Evolutionary conservation across 2,329 filamentous ascomycete species (phyloP).

Genomic region (Daldinia sp.): DNA sequence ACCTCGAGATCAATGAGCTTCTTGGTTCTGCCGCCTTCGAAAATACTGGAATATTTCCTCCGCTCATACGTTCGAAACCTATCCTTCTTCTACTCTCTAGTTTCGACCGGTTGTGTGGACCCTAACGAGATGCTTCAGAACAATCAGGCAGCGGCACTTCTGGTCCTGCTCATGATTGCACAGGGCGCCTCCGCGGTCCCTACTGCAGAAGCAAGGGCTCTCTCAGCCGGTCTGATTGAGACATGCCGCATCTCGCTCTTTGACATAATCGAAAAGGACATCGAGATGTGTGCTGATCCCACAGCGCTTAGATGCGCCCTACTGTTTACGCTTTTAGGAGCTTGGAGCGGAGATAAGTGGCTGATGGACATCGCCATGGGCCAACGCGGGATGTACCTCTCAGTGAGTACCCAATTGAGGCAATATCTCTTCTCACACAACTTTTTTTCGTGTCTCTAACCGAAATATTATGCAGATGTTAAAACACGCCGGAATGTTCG

Average conservation of each 20-base stretch:
- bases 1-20: conserved; percentile 66
- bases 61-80: conserved; percentile 72
- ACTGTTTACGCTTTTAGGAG: conserved; percentile 72
- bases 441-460: conserved; percentile 7
- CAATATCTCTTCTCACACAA: not conserved
- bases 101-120: conserved; percentile 67
- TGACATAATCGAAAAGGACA: conserved; percentile 75
- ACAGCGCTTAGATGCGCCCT: conserved; percentile 71
- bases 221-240: conserved; percentile 73
- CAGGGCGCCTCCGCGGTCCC: conserved; percentile 74
- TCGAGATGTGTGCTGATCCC: conserved; percentile 71
- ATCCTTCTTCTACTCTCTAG: conserved; percentile 71
- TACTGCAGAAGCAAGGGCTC: conserved; percentile 68
- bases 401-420: conserved; percentile 52
- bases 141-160: conserved; percentile 70
- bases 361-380: conserved; percentile 81
- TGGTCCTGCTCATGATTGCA: conserved; percentile 76
- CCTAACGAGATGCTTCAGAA: conserved; percentile 73
- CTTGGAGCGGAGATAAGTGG: conserved; percentile 80
- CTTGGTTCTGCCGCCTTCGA: conserved; percentile 70
- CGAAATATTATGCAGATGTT: conserved; percentile 61
- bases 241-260: conserved; percentile 77
- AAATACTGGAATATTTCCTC: conserved; percentile 73
- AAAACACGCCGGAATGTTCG: conserved; percentile 72
- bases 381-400: conserved; percentile 75